A percentile compares a stretch with the other conserved stretches of the same genome.
Conservation (phyloP, 169 alveolate species). For the Pseudocohnilembus persalinus region DNA sequence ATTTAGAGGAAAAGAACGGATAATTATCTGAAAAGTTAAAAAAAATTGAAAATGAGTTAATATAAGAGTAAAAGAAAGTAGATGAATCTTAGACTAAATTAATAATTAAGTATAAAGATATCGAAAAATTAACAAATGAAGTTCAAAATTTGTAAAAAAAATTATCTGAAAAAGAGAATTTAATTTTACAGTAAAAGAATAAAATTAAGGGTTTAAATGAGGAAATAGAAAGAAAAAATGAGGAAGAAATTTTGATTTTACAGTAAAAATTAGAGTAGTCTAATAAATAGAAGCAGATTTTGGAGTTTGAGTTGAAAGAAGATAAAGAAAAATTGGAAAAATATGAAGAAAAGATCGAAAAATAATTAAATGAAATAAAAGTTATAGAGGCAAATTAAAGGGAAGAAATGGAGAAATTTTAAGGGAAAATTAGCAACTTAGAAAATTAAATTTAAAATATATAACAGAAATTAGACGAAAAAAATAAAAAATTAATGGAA, state of each 20-base stretch:
- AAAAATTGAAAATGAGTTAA: not conserved
- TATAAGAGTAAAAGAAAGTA: not conserved
- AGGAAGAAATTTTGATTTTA: not conserved
- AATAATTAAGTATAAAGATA: not conserved
- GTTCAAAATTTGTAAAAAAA: not conserved
- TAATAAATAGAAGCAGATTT: not conserved
- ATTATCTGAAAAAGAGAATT: not conserved
- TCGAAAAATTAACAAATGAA: not conserved
- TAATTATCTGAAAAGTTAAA: not conserved
- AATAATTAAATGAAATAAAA: too few relatives aligned
- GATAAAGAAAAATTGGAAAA: not conserved
- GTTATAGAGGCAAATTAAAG: not conserved
- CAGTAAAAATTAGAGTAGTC: not conserved
- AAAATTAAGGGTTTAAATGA: not conserved
- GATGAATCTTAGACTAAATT: not conserved
- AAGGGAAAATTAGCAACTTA: not conserved
- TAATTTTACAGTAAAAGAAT: not conserved
- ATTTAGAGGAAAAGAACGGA: not conserved
- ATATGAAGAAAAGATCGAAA: not conserved
- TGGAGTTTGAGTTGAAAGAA: not conserved
- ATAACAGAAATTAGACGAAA: not conserved
- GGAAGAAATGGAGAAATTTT: not conserved
- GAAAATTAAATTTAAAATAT: too few relatives aligned
- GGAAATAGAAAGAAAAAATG: not conserved
- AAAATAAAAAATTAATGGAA: too few relatives aligned